These are phyloP conservation scores for Ophiostoma triangulosporum DNA, from an alignment of 2,329 filamentous ascomycete species.

Conservation along the genomic window DNA sequence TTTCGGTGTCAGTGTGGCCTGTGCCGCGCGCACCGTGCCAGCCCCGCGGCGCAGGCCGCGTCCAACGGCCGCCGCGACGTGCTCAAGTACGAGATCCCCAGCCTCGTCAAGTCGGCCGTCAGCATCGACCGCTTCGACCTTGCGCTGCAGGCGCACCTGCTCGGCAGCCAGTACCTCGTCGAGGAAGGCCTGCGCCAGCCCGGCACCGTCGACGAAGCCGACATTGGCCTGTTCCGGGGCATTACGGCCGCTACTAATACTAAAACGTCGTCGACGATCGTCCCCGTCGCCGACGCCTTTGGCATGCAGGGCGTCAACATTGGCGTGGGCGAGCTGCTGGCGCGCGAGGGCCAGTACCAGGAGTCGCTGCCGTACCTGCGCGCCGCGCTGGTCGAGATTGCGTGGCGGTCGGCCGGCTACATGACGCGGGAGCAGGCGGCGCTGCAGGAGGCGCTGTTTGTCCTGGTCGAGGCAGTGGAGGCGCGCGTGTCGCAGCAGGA, in stretches of 20 bases:
- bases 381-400: conserved; percentile 2
- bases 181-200: conserved; percentile 4
- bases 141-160: conserved; percentile 15
- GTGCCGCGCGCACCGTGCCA: conserved; percentile 9
- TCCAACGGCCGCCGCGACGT: conserved; percentile 17
- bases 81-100: neutral
- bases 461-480: neutral
- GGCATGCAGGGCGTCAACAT: conserved; percentile 3
- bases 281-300: conserved; percentile 7
- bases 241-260: neutral
- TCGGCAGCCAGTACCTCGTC: neutral
- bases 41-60: conserved; percentile 3
- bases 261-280: neutral
- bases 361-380: conserved; percentile 7
- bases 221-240: neutral
- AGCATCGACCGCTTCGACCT: neutral
- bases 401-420: conserved; percentile 3
- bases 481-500: neutral
- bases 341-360: neutral
- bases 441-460: neutral
- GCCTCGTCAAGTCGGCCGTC: neutral
- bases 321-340: conserved; percentile 1
- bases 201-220: neutral
- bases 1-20: conserved; percentile 19
- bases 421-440: neutral